phyloP scores from a whole-genome alignment of 805 yeast genomes.

The Hanseniaspora clermontiae region DNA sequence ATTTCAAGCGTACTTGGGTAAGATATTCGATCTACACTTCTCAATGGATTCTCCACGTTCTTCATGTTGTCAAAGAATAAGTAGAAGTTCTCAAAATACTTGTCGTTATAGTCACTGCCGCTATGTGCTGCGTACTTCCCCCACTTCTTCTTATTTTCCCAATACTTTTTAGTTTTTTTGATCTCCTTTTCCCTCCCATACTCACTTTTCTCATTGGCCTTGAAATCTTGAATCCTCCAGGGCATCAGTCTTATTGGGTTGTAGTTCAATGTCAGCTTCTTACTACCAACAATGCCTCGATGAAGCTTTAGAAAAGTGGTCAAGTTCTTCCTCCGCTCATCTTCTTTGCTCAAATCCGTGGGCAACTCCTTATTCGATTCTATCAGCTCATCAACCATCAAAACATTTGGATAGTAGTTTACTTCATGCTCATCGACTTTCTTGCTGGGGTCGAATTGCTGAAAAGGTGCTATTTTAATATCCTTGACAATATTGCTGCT shows the following conservation, averaged over 20 bases:
- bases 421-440: background rate
- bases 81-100: conserved; percentile 1
- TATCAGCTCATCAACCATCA: background rate
- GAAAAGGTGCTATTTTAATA: background rate
- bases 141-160: conserved; percentile 1
- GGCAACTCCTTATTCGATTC: background rate
- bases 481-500: background rate
- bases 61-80: conserved; percentile 12
- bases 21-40: conserved; percentile 4
- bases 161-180: conserved; percentile 8
- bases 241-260: conserved; percentile 12
- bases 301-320: background rate
- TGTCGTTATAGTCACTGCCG: background rate
- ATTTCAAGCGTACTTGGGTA: conserved; percentile 9
- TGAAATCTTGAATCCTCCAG: conserved; percentile 13
- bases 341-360: background rate
- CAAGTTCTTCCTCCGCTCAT: background rate
- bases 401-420: background rate
- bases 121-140: background rate
- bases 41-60: conserved; percentile 5
- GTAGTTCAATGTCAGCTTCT: background rate
- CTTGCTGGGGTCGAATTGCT: background rate
- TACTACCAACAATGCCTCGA: background rate
- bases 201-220: conserved; percentile 3
- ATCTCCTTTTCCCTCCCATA: background rate